These are phyloP conservation scores for Athelia sp. DNA, from an alignment of 1,284 basidiomycete species.

Conservation along the genomic window DNA sequence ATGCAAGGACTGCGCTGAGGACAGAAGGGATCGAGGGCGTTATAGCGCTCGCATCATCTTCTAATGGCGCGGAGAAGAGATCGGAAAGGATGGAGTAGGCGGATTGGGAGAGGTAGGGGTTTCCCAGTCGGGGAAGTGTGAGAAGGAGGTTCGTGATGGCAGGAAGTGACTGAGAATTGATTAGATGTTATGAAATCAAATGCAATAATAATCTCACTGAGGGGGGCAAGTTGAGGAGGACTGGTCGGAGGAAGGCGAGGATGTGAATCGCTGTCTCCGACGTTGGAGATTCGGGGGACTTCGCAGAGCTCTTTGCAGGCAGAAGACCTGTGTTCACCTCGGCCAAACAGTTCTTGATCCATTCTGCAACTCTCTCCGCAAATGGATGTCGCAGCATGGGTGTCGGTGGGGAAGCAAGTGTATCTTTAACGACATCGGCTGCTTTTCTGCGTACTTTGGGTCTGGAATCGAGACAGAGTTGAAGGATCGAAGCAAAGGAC, in stretches of 20 bases:
- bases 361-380: conserved; percentile 73
- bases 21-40: conserved; percentile 62
- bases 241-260: conserved; percentile 67
- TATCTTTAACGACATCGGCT: conserved; percentile 78
- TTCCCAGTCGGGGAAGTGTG: conserved; percentile 75
- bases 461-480: conserved; percentile 80
- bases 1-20: conserved; percentile 69
- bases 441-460: conserved; percentile 95
- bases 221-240: conserved; percentile 60
- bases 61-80: conserved; percentile 56
- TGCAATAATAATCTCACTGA: conserved; percentile 39
- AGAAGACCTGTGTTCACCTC: conserved; percentile 62
- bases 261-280: conserved; percentile 80
- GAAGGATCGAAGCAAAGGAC: conserved; percentile 74
- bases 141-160: conserved; percentile 68
- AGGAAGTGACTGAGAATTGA: conserved; percentile 56
- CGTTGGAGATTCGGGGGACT: conserved; percentile 55
- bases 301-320: conserved; percentile 45
- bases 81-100: conserved; percentile 78
- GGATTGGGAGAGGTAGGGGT: conserved; percentile 80
- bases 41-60: conserved; percentile 39
- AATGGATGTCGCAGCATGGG: conserved; percentile 85
- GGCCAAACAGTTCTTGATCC: conserved; percentile 65
- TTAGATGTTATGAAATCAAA: conserved; percentile 9
- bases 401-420: conserved; percentile 70